phyloP scores from a whole-genome alignment of 2,329 filamentous ascomycete species.

The Aureobasidium namibiae region DNA sequence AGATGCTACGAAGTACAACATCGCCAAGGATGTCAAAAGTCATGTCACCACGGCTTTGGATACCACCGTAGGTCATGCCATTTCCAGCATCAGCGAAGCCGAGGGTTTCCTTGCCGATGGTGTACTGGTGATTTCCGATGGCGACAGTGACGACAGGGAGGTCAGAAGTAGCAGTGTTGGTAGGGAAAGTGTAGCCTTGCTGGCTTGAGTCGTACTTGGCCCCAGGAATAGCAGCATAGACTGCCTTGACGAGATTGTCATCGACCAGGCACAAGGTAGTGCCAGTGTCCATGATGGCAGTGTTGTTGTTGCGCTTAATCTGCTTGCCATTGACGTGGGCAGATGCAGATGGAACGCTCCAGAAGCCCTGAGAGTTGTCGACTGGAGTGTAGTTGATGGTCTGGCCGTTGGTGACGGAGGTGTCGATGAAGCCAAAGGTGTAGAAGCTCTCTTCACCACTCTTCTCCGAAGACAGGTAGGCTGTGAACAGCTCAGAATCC shows the following conservation, averaged over 20 bases:
- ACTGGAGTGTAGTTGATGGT: conserved; percentile 47
- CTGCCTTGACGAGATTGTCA: conserved; percentile 51
- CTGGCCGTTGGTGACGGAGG: conserved; percentile 44
- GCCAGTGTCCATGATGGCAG: conserved; percentile 63
- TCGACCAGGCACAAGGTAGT: conserved; percentile 60
- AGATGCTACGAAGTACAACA: conserved; percentile 49
- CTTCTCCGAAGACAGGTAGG: conserved; percentile 51
- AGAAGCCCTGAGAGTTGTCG: conserved; percentile 59
- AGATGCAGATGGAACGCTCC: conserved; percentile 54
- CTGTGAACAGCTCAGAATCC: conserved; percentile 52
- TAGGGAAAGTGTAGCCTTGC: conserved; percentile 59
- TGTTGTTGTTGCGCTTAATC: conserved; percentile 47
- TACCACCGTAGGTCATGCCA: conserved; percentile 54
- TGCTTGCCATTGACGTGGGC: conserved; percentile 50
- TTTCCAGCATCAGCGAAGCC: conserved; percentile 49
- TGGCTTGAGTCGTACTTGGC: conserved; percentile 43
- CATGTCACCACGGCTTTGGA: conserved; percentile 54
- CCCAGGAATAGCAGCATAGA: conserved; percentile 58
- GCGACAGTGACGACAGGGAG: conserved; percentile 56
- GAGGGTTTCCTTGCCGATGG: conserved; percentile 55
- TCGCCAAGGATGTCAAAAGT: conserved; percentile 57
- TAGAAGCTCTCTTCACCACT: conserved; percentile 53
- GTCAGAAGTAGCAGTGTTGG: conserved; percentile 39
- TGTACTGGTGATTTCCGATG: conserved; percentile 53
- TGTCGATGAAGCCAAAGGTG: conserved; percentile 65